Conservation (phyloP, 495 filamentous ascomycete genomes). For the Xylaria castorea region DNA sequence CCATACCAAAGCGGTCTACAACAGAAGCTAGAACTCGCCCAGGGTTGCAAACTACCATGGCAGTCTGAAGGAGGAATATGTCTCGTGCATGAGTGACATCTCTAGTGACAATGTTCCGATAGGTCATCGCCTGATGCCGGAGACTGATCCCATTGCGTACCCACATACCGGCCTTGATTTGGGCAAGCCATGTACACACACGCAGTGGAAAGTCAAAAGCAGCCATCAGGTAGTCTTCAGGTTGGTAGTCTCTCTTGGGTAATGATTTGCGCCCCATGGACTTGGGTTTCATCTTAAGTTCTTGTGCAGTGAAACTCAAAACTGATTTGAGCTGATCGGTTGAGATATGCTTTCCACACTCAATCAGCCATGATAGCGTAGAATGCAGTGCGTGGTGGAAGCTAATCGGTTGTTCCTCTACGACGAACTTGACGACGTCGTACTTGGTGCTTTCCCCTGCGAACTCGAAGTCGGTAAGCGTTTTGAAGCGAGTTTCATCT, state of each 20-base stretch:
- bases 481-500: conserved; percentile 79
- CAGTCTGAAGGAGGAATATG: conserved; percentile 91
- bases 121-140: conserved; percentile 91
- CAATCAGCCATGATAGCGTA: conserved; percentile 95
- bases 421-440: conserved; percentile 82
- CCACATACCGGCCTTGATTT: conserved; percentile 99
- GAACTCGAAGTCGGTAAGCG: conserved; percentile 78
- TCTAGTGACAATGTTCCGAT: conserved; percentile 82
- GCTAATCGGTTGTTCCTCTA: conserved; percentile 89
- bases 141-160: conserved; percentile 96
- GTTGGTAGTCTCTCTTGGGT: conserved; percentile 55
- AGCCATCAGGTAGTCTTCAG: conserved; percentile 82
- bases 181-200: conserved; percentile 93
- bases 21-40: conserved; percentile 86
- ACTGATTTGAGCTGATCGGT: conserved; percentile 67
- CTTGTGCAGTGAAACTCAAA: conserved; percentile 64
- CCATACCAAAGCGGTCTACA: conserved; percentile 88
- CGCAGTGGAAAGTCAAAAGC: conserved; percentile 92
- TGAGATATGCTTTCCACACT: conserved; percentile 80
- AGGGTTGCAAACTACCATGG: conserved; percentile 84
- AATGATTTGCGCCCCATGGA: conserved; percentile 61
- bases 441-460: conserved; percentile 65
- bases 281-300: conserved; percentile 64
- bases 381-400: conserved; percentile 98
- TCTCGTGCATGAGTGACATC: conserved; percentile 94